These are phyloP conservation scores for Murraya koenigii DNA, from an alignment of 345 rosid genomes.

Conservation along the genomic window DNA sequence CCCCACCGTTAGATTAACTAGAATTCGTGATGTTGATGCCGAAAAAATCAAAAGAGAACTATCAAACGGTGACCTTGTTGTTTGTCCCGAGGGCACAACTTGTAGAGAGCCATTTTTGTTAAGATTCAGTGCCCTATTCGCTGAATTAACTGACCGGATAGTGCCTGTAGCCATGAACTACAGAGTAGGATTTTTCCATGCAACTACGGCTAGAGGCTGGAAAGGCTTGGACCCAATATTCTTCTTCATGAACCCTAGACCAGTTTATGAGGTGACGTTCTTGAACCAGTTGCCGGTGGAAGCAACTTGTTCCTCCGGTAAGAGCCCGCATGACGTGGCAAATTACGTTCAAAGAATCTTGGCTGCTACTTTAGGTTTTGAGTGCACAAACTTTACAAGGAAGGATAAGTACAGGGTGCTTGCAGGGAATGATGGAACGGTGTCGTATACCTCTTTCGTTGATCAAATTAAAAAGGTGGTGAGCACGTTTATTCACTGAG, in stretches of 20 bases:
- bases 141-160: slow-evolving; percentile 74
- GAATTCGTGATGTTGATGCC: slow-evolving; percentile 64
- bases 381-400: slow-evolving; percentile 89
- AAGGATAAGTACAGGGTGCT: slow-evolving; percentile 79
- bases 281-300: slow-evolving; percentile 75
- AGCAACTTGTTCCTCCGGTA: slow-evolving; percentile 88
- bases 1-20: slow-evolving; percentile 75
- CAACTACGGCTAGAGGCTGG: slow-evolving; percentile 93
- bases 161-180: slow-evolving; percentile 96
- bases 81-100: slow-evolving; percentile 93
- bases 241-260: slow-evolving; percentile 96
- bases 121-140: slow-evolving; percentile 85
- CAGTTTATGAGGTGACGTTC: slow-evolving; percentile 86
- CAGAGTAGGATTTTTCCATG: slow-evolving; percentile 89
- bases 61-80: slow-evolving; percentile 66
- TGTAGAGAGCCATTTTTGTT: slow-evolving; percentile 86
- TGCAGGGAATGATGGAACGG: slow-evolving; percentile 88
- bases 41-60: slow-evolving; percentile 57
- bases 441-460: slow-evolving; percentile 46
- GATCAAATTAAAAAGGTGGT: slow-evolving; percentile 56
- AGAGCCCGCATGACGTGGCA: slow-evolving; percentile 87
- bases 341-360: slow-evolving; percentile 85
- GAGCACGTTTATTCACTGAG: slow-evolving; percentile 35
- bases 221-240: slow-evolving; percentile 84
- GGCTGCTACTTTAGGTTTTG: slow-evolving; percentile 83